Base-by-base conservation (phyloP, 768 basidiomycete genomes). In the Suillus bovinus region DNA sequence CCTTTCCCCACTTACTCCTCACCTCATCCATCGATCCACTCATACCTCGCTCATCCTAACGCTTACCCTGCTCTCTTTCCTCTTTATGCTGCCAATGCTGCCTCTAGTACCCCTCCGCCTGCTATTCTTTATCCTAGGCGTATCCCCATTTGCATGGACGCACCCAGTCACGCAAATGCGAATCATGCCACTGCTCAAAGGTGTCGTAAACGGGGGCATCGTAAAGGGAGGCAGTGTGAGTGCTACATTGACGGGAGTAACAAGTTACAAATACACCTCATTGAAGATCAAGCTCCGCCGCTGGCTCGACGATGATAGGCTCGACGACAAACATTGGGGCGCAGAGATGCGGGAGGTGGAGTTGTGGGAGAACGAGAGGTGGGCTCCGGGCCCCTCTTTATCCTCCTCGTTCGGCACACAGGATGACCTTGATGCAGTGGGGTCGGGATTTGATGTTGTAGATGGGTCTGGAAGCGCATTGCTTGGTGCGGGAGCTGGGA, bases 301-400 rank as follows among this genome's bases (percentile, higher is more conserved):
- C 2, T 47, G 86, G 1, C 67, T 86, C 24, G 89, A 93, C 66
- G 78, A 94, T 64, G 88, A 93, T 64, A 78, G 76, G 13, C 80
- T 94, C 4, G 77, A 80, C 7, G 88, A 92, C 68, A 74, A 69
- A 33, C 84, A 84, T 49, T 93, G 90, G 90, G 77, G 74, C 0
- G 78, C 86, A 2, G 84, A 88, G 69, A 80, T 87, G 75, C 72
- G 84, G 7, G 82, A 86, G 38, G 89, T 93, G 17, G 89, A 91
- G 72, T 70, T 93, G 27, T 93, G 84, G 79, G 92, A 94, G 78
- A 94, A 93, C 73, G 90, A 93, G 70, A 80, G 92, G 20, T 87
- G 82, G 76, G 70, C 73, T 39, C 72, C 74, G 36, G 62, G 55
- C 3, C 55, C 55, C 27, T 24, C 34, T 38, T 36, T 5, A 3